phyloP scores from a whole-genome alignment of 2,329 filamentous ascomycete genomes.

The Verticillium klebahnii region DNA sequence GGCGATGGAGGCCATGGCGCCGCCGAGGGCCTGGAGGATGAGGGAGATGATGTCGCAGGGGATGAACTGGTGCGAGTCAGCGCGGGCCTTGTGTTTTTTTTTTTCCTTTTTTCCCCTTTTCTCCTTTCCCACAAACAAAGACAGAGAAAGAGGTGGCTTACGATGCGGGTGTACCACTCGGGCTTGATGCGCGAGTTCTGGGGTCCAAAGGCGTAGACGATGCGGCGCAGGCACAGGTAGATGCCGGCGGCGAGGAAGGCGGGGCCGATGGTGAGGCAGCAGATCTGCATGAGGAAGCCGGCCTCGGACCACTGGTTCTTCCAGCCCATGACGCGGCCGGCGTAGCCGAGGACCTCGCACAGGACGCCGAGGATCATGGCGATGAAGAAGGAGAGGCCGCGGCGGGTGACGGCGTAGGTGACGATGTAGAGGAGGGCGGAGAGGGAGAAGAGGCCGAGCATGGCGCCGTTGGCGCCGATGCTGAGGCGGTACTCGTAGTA shows the following conservation, averaged over 20 bases:
- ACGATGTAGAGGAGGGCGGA: conserved; percentile 36
- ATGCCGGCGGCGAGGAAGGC: conserved; percentile 61
- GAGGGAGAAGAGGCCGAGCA: conserved; percentile 44
- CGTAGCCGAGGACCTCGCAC: conserved; percentile 56
- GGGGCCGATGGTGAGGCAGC: conserved; percentile 59
- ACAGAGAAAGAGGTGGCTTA: conserved; percentile 19
- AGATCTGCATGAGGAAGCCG: conserved; percentile 52
- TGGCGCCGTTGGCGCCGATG: conserved; percentile 47
- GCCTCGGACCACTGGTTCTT: conserved; percentile 45
- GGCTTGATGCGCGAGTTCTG: conserved; percentile 44
- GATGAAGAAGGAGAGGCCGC: conserved; percentile 45
- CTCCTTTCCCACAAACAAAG: no score
- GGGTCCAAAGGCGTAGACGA: conserved; percentile 42
- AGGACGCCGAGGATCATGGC: conserved; percentile 49
- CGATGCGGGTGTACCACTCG: conserved; percentile 43
- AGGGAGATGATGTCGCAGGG: conserved; percentile 59
- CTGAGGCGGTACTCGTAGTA: conserved; percentile 51
- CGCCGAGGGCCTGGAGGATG: conserved; percentile 55
- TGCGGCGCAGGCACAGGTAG: conserved; percentile 54
- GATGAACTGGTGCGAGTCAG: conserved; percentile 43
- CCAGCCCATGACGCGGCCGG: conserved; percentile 50
- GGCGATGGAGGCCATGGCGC: conserved; percentile 45
- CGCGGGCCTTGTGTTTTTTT: no score
- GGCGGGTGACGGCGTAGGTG: conserved; percentile 37
- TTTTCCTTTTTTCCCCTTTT: no score